Evolutionary conservation across 352 stramenopile species (phyloP), one percentile per base, ranked within the genome.

Genomic region (Phytophthora pisi): DNA sequence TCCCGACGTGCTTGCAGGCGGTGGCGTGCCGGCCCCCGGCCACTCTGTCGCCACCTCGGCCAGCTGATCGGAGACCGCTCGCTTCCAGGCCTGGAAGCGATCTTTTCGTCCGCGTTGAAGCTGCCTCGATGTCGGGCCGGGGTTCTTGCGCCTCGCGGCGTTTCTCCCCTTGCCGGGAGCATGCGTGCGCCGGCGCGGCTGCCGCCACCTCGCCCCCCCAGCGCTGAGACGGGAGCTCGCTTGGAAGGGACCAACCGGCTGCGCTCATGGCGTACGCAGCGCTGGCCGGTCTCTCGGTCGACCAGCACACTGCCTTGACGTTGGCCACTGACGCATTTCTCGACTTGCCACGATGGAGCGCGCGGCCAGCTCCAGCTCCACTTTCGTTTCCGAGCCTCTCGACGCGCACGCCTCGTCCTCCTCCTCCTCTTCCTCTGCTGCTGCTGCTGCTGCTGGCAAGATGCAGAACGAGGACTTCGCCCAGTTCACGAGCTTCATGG

Each of bases 401-500:
- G 55, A 57, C 64, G 53, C 42, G 7, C 53, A 28, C 28, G 30
- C 36, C 10, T 28, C 46, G 57, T 30, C 61, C 3, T 38, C 31
- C 1, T 38, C 31, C 1, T 38, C 31, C 1, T 38, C 31, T 7
- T 36, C 30, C 30, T 8, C 30, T 38, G 31, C 31, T 38, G 31
- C 31, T 38, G 31, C 31, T 38, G 31, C 31, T 38, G 15, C 61
- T 26, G 57, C 40, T 6, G 36, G 36, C 34, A 61, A 40, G 8
- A 78, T 78, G 66, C 66, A 74, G 49, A 49, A 62, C 53, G 70
- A 78, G 36, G 70, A 78, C 61, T 74, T 88, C 47, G 65, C 68
- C 7, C 62, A 79, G 49, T 89, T 85, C 68, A 78, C 67, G 38
- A 70, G 73, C 63, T 72, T 85, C 38, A 51, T 84, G 49, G 69